These are phyloP conservation scores for Chenopodium quinoa DNA, from an alignment of 148 eudicot genomes.

Conservation along the genomic window DNA sequence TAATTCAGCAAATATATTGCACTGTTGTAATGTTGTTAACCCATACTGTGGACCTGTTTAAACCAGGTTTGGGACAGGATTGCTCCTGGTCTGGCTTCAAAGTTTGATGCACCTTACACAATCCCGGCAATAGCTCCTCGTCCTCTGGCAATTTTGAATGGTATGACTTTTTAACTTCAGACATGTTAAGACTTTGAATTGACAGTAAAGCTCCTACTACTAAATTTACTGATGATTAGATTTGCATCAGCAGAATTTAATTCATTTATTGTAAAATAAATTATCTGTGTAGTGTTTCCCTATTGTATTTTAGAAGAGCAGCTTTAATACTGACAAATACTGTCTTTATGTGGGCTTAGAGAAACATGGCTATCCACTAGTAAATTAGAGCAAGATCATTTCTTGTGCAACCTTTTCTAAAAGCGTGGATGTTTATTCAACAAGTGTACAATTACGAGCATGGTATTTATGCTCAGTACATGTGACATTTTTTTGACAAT, in stretches of 20 bases:
- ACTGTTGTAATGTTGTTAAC: background rate
- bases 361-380: background rate
- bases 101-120: constrained; percentile 84
- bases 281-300: background rate
- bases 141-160: constrained; percentile 78
- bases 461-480: too few species aligned
- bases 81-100: constrained; percentile 81
- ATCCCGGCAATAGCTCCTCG: constrained; percentile 82
- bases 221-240: background rate
- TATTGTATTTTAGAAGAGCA: background rate
- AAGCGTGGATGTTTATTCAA: background rate
- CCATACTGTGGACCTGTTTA: background rate
- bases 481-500: too few species aligned
- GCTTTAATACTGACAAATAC: background rate
- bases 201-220: background rate
- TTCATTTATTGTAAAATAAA: background rate
- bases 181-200: background rate
- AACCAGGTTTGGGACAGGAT: constrained; percentile 91
- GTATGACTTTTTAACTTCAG: constrained; percentile 33
- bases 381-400: background rate
- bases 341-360: background rate
- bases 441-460: too few species aligned
- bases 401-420: background rate
- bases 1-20: background rate
- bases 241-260: background rate